Base-by-base conservation (phyloP, 2,329 filamentous ascomycete species). In the Alternaria postmessia region DNA sequence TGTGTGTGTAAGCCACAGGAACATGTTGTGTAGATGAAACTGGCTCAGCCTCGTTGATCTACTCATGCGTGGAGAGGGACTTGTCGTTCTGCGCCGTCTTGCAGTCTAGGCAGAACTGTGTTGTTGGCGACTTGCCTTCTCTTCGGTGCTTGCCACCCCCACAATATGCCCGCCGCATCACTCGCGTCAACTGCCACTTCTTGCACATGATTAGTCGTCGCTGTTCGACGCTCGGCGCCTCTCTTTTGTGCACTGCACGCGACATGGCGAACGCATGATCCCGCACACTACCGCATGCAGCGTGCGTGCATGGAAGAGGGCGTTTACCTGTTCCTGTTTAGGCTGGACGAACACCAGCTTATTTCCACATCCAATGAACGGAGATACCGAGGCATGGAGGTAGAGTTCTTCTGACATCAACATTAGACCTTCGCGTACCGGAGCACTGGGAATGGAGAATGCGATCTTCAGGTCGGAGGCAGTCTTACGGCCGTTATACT, bases 251-350 rank as follows among this genome's bases (percentile, higher is more conserved):
- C 34, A n/a, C 18, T 42, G 53, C 57, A 42, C 46, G 53, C 53
- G 46, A 46, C 30, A 32, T 0, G 4, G 30, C 36, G 32, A 39
- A 52, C 55, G 57, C 57, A 60, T 47, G 41, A 47, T 30, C 47
- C 57, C 32, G 20, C 57, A 41, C 41, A 39, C 28, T 44, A 12
- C 36, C 41, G n/a, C 34, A 30, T 57, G 57, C 46, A 60, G 39
- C 30, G 16, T 36, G 46, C 46, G 32, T 49, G 32, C 30, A 32
- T 36, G 32, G 32, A 26, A 34, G 41, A 41, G 47, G 34, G 41
- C 34, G 47, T 52, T 42, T 41, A 30, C 39, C 22, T 20, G 41
- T 30, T 22, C 39, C 22, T n/a, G 34, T 30, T 22, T 30, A 7
- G 38, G 41, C 53, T 39, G n/a, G 14, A 41, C 24, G 22, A 38